Conservation (phyloP, 306 rosid species). For the Prunus campanulata region DNA sequence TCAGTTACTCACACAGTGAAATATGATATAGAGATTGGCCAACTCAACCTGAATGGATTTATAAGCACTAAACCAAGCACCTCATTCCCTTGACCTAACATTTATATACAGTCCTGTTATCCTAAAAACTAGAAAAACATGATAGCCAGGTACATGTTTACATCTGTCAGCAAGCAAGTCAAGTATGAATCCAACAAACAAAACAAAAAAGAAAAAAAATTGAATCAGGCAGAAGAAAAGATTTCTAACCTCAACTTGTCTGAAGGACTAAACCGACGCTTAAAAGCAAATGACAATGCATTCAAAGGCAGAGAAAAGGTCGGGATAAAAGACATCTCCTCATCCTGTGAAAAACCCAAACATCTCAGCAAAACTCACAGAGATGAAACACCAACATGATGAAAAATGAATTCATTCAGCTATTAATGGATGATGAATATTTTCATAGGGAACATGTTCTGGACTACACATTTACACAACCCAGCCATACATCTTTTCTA, state of each 20-base stretch:
- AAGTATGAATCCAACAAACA: not conserved
- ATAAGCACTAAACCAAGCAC: slow-evolving; percentile 5
- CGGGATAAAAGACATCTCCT: slow-evolving; percentile 80
- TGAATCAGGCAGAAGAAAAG: not conserved
- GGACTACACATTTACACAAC: not conserved
- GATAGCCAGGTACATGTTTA: not conserved
- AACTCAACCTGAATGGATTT: slow-evolving; percentile 4
- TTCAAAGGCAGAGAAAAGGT: slow-evolving; percentile 71
- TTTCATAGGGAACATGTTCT: not conserved
- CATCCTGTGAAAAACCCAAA: slow-evolving; percentile 64
- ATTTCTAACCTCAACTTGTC: slow-evolving; percentile 74
- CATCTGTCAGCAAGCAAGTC: not conserved
- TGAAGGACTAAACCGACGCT: slow-evolving; percentile 76
- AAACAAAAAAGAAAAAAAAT: not conserved
- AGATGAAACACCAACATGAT: not conserved
- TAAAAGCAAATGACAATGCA: slow-evolving; percentile 77
- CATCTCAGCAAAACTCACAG: not conserved
- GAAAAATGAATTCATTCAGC: slow-evolving; percentile 2
- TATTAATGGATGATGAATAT: not conserved
- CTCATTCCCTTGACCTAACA: not conserved
- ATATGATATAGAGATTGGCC: not conserved
- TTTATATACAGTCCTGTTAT: not conserved
- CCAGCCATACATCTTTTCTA: not conserved
- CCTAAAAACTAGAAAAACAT: not conserved
- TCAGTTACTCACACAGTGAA: not conserved